Base-by-base conservation (phyloP, 768 basidiomycete genomes). In the Lactifluus piperatus region DNA sequence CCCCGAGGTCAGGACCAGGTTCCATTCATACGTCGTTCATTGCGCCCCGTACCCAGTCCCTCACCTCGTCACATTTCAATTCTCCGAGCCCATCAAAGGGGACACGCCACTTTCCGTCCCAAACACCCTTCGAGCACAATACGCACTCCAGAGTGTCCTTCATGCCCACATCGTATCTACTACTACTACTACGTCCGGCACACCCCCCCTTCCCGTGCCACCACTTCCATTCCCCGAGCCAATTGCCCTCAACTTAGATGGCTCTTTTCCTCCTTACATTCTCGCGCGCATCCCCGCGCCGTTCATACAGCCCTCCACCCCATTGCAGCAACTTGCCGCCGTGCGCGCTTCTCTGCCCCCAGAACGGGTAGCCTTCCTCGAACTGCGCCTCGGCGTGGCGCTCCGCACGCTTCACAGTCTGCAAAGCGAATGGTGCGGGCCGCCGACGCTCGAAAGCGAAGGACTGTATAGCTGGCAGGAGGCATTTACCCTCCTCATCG, bases 351-450 rank as follows among this genome's bases (percentile, higher is more conserved):
- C 29, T 72, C 57, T 73, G 74, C 3, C 69, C 71, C 3, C 64
- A 72, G 22, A 75, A 68, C 3, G 65, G 11, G 43, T 14, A 8
- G 60, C 77, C 4, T 70, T 76, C 20, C 65, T 88, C 56, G 83
- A 88, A 57, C 74, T 85, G n/a, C 73, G 77, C 53, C 72, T 87
- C 2, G 88, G 88, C 7, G 69, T 75, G 34, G 75, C 80, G 65
- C 76, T 89, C 37, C 80, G 79, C 6, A 76, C 81, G 57, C 72
- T 88, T n/a, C 88, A 90, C 65, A 75, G 70, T 11, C 76, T 86
- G n/a, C 83, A 85, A 66, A 88, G 86, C 72, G 85, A 89, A 66
- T 88, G 82, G 82, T 90, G 82, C 63, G 88, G 88, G 3, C 65
- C 75, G 4, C 83, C 83, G 34, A 39, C 63, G 9, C 66, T 69